A percentile compares a stretch with the other conserved stretches of the same genome.
Conservation (phyloP, 148 eudicot species). For the Cornus kousa region DNA sequence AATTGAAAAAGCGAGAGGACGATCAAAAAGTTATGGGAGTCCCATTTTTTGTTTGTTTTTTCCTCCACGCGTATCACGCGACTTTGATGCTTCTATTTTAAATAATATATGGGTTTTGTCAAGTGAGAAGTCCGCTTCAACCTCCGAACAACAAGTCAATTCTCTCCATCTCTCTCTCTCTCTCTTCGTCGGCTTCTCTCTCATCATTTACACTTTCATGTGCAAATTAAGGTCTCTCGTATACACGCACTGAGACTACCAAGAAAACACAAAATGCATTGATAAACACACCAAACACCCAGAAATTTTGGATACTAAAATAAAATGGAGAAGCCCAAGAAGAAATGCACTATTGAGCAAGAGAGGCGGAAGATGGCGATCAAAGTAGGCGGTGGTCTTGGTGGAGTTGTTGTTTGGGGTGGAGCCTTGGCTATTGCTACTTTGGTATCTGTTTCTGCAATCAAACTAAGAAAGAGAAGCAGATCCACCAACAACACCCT, state of each 20-base stretch:
- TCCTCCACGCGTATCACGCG: not conserved
- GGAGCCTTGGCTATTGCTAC: slow-evolving; percentile 26
- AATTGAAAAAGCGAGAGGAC: not conserved
- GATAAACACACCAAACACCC: slow-evolving; percentile 4
- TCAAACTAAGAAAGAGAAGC: slow-evolving; percentile 10
- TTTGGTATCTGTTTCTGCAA: slow-evolving; percentile 15
- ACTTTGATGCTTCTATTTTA: not conserved
- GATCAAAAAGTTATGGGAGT: not conserved
- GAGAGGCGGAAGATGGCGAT: slow-evolving; percentile 9
- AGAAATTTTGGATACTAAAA: not conserved
- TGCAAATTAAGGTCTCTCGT: not conserved
- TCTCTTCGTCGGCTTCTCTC: not conserved
- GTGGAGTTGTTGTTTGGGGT: slow-evolving; percentile 17
- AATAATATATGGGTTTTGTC: not conserved
- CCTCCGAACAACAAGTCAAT: not conserved
- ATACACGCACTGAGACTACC: not conserved
- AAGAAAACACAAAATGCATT: not conserved
- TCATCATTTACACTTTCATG: not conserved
- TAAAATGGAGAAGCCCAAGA: slow-evolving; percentile 13
- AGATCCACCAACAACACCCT: slow-evolving; percentile 3
- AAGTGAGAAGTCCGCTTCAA: not conserved
- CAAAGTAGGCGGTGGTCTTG: slow-evolving; percentile 9
- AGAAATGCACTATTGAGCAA: not conserved
- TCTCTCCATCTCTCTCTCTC: not conserved
- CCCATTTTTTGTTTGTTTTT: not conserved